Evolutionary conservation across 1,284 basidiomycete species (phyloP), one percentile per base, ranked within the genome.

Genomic region (Moniliophthora roreri): DNA sequence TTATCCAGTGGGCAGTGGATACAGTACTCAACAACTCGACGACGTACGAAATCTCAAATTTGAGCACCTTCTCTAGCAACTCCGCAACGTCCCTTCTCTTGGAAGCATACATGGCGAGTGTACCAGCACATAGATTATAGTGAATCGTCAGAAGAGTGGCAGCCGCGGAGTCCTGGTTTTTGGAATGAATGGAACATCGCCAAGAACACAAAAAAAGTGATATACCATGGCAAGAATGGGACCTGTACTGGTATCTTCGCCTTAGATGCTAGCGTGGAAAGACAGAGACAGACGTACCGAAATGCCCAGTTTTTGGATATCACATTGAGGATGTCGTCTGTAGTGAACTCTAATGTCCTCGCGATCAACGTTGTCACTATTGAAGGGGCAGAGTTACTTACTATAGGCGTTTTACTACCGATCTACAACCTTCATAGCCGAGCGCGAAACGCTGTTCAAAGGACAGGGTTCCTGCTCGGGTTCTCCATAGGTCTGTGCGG

Each of bases 111-210:
- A 26, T 32, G 7, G 26, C 41, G 10, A 60, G 21, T 3, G 59
- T 60, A 18, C 59, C 59, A 3, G 48, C 18, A 18, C n/a, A 45
- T 1, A 60, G 47, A 41, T 60, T 60, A 40, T 51, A 47, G n/a
- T 60, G 59, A 8, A 60, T 60, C 2, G 57, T 39, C 7, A 58
- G 24, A 1, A 60, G 52, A 3, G 59, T 54, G 1, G 38, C 50
- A 5, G 52, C 50, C 2, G 47, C 52, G 13, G 52, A 52, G 24
- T 60, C 59, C 28, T 32, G 28, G n/a, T n/a, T n/a, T 32, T 32
- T 6, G 11, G 28, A 11, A 32, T 32, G n/a, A n/a, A n/a, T n/a
- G n/a, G n/a, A n/a, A n/a, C n/a, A n/a, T n/a, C n/a, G n/a, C n/a
- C n/a, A n/a, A n/a, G n/a, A n/a, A n/a, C n/a, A n/a, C n/a, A n/a